These are phyloP conservation scores for Talaromyces liani DNA, from an alignment of 495 filamentous ascomycete genomes.

Conservation along the genomic window DNA sequence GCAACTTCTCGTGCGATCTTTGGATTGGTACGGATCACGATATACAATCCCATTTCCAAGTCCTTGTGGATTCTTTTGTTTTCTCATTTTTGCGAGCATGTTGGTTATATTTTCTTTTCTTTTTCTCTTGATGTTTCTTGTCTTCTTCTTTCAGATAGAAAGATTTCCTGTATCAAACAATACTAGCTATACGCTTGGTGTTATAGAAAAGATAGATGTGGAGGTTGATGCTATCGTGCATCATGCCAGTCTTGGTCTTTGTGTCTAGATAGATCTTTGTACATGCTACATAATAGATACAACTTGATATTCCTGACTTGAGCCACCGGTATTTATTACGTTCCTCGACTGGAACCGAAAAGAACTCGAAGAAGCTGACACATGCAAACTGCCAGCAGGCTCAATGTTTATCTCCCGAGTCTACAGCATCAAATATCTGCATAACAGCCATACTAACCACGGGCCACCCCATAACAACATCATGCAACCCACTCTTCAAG, in stretches of 20 bases:
- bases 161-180: conserved; percentile 7
- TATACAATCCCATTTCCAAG: not conserved
- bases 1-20: not conserved
- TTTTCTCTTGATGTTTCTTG: not conserved
- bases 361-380: too few species aligned
- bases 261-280: not conserved
- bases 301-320: too few species aligned
- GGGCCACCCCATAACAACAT: too few species aligned
- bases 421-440: too few species aligned
- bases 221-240: not conserved
- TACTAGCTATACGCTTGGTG: not conserved
- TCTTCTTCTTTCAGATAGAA: conserved; percentile 7
- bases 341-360: too few species aligned
- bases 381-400: too few species aligned
- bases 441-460: too few species aligned
- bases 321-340: too few species aligned
- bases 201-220: not conserved
- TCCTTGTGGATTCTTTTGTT: not conserved
- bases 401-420: too few species aligned
- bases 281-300: not conserved
- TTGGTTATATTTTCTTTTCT: not conserved
- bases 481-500: too few species aligned
- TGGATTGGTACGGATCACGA: not conserved
- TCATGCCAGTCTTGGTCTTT: not conserved
- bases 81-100: not conserved